Evolutionary conservation across 768 basidiomycete species (phyloP), one percentile per base, ranked within the genome.

Genomic region (Tephrocybe sp.): DNA sequence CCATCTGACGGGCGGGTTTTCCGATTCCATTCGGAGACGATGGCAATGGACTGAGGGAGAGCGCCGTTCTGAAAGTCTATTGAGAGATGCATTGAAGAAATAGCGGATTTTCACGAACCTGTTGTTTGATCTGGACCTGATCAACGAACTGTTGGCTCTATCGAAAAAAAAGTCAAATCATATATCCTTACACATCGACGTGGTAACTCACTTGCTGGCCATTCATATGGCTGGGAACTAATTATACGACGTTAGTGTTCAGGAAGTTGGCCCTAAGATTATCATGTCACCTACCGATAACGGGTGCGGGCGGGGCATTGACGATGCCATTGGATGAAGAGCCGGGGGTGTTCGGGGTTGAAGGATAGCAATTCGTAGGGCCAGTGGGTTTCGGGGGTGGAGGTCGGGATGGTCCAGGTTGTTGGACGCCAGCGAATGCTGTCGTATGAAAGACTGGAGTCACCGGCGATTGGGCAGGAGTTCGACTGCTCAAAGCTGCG

Each of bases 401-500:
- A 11, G 50, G 43, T 9, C 9, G 15, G 25, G 37, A 13, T 16
- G 22, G 37, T 21, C 29, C 3, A 25, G 29, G 8, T 9, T 25
- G 41, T 15, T 8, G 6, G 21, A 11, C n/a, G 18, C 21, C 39
- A 6, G 19, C 24, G 12, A 23, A 18, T 39, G 24, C 33, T 29
- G 43, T n/a, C n/a, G 9, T 10, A 15, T 22, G 30, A 15, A 39
- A 15, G 9, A 16, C 34, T 22, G 29, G 23, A 13, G 41, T 31
- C 3, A 38, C 44, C 15, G 40, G 43, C 19, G 50, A 48, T n/a
- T 50, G 51, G 19, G 38, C 40, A 1, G 47, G 24, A 23, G 50
- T 23, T 34, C 41, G 42, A 10, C 45, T 31, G 24, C 24, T 21
- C 34, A 50, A 30, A 19, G 33, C n/a, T 19, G 42, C 45, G 15